These are phyloP conservation scores for Verticillium zaregamsianum DNA, from an alignment of 2,329 filamentous ascomycete genomes.

Conservation along the genomic window DNA sequence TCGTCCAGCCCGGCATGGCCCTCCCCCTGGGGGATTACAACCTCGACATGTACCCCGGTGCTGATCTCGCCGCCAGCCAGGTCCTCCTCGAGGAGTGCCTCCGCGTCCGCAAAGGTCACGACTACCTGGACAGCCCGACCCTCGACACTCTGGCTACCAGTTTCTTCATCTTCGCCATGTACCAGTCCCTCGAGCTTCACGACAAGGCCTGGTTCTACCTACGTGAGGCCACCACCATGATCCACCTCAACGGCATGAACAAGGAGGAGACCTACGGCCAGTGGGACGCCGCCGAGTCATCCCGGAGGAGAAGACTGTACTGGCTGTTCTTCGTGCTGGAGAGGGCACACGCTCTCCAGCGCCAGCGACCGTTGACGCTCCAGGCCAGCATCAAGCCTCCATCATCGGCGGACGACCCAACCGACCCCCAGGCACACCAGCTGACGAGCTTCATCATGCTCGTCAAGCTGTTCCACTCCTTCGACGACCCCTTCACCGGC, in stretches of 20 bases:
- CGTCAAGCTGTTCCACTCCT: slow-evolving; percentile 59
- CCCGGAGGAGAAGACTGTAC: slow-evolving; percentile 62
- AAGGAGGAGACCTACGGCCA: slow-evolving; percentile 60
- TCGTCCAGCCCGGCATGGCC: slow-evolving; percentile 65
- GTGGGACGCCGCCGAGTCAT: slow-evolving; percentile 55
- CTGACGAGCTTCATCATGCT: slow-evolving; percentile 55
- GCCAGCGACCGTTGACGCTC: slow-evolving; percentile 65
- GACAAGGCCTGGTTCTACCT: slow-evolving; percentile 77
- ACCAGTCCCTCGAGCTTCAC: slow-evolving; percentile 68
- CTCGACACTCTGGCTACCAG: slow-evolving; percentile 64
- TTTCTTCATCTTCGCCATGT: slow-evolving; percentile 72
- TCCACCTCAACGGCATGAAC: slow-evolving; percentile 55
- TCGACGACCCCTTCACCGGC: slow-evolving; percentile 60
- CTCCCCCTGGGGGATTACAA: slow-evolving; percentile 53
- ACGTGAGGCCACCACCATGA: slow-evolving; percentile 70
- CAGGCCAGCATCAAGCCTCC: slow-evolving; percentile 66
- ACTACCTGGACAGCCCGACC: slow-evolving; percentile 53
- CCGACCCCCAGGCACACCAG: slow-evolving; percentile 48
- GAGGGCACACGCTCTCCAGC: slow-evolving; percentile 70
- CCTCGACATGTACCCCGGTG: slow-evolving; percentile 52
- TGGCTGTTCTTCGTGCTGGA: slow-evolving; percentile 72
- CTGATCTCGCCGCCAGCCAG: slow-evolving; percentile 59
- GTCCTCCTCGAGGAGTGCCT: slow-evolving; percentile 64
- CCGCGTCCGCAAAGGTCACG: slow-evolving; percentile 59
- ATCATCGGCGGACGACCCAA: slow-evolving; percentile 55